Percentiles rank a stretch among this genome's conserved stretches.
Conservation (phyloP, 2,329 filamentous ascomycete species). For the Nothophaeocryptopus gaeumannii region DNA sequence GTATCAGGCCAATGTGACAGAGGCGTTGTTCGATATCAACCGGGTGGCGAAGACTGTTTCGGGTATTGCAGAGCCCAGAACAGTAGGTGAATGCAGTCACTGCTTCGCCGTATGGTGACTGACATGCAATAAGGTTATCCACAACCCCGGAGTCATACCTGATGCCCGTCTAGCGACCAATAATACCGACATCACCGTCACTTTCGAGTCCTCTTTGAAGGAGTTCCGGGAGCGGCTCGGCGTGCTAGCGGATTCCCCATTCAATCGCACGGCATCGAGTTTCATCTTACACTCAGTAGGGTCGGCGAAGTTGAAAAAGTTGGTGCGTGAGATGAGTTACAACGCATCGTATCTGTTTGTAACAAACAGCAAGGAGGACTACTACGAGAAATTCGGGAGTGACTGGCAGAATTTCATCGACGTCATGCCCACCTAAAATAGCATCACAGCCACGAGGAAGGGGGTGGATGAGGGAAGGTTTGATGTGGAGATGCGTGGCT, state of each 20-base stretch:
- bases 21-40: conserved; percentile 17
- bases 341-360: conserved; percentile 20
- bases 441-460: conserved; percentile 1
- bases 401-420: conserved; percentile 19
- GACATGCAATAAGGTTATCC: conserved; percentile 19
- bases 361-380: conserved; percentile 10
- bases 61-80: conserved; percentile 16
- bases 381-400: conserved; percentile 18
- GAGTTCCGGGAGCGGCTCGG: conserved; percentile 8
- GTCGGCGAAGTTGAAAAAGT: conserved; percentile 13
- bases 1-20: conserved; percentile 9
- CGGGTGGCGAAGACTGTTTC: conserved; percentile 17
- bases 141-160: conserved; percentile 24
- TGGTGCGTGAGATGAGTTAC: conserved; percentile 16
- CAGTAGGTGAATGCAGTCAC: conserved; percentile 6
- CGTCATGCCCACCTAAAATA: conserved; percentile 6
- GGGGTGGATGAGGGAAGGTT: no score
- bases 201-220: conserved; percentile 23
- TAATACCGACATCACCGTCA: conserved; percentile 24
- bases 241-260: conserved; percentile 10
- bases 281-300: conserved; percentile 24
- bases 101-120: background rate
- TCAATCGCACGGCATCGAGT: conserved; percentile 14
- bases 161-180: conserved; percentile 12
- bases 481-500: no score